A percentile compares a stretch with the other conserved stretches of the same genome.
Evolutionary conservation across 2,329 filamentous ascomycete species (phyloP).

Genomic region (Talaromyces marneffei): DNA sequence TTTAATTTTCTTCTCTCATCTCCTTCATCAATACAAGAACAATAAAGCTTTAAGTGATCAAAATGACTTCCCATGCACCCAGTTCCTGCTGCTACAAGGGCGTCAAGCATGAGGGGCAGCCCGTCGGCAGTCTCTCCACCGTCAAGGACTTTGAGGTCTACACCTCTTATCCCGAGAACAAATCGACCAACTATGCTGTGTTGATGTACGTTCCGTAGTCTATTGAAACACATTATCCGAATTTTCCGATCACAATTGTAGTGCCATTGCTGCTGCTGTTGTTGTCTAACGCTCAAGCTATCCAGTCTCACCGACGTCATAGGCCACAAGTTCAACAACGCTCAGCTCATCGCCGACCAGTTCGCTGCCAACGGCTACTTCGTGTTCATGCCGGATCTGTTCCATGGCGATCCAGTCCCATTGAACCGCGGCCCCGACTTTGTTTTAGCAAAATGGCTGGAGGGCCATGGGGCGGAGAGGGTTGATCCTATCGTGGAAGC

Average conservation of each 20-base stretch:
- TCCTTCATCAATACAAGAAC: not conserved
- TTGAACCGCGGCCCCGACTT: constrained; percentile 48
- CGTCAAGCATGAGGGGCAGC: constrained; percentile 39
- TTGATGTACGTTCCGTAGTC: constrained; percentile 29
- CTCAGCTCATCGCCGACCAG: constrained; percentile 60
- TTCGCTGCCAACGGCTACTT: constrained; percentile 64
- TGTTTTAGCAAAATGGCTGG: constrained; percentile 41
- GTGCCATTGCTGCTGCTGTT: too few relatives aligned
- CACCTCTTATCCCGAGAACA: constrained; percentile 43
- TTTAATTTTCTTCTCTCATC: not conserved
- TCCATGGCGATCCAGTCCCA: constrained; percentile 48
- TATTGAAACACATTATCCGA: not conserved
- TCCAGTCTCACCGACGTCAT: constrained; percentile 45
- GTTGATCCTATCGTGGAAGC: constrained; percentile 46
- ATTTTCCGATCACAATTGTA: not conserved
- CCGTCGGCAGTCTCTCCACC: constrained; percentile 34
- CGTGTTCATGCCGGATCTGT: constrained; percentile 58
- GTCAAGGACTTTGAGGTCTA: constrained; percentile 43
- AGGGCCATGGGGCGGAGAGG: constrained; percentile 31
- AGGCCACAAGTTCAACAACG: constrained; percentile 49
- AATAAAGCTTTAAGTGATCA: not conserved
- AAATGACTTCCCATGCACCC: constrained; percentile 10
- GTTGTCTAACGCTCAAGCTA: not conserved
- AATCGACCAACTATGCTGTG: constrained; percentile 45
- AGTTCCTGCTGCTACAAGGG: constrained; percentile 12